Conservation (phyloP, 2,329 filamentous ascomycete species). For the Acephala macrosclerotiorum region DNA sequence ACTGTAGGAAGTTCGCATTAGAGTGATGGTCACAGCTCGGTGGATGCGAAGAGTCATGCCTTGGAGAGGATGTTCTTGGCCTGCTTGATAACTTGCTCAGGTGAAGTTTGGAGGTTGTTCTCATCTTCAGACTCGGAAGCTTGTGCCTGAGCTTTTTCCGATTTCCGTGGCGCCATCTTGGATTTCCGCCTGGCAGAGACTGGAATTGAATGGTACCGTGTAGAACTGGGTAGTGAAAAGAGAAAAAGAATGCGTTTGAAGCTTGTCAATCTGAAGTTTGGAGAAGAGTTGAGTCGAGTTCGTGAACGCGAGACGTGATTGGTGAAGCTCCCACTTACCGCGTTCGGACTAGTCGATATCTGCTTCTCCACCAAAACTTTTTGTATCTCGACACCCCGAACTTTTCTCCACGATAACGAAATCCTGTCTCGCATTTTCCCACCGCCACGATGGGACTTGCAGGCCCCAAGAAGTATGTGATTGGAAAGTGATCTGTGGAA, state of each 20-base stretch:
- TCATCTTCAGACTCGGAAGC: conserved; percentile 26
- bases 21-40: not conserved
- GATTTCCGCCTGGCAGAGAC: not conserved
- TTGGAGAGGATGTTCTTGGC: conserved; percentile 30
- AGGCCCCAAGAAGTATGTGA: conserved; percentile 67
- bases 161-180: conserved; percentile 33
- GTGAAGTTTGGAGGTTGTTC: conserved; percentile 26
- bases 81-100: conserved; percentile 29
- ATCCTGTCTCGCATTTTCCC: not conserved
- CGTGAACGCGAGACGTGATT: not conserved
- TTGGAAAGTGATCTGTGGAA: conserved; percentile 24
- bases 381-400: conserved; percentile 17
- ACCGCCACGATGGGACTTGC: conserved; percentile 68
- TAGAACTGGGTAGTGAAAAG: not conserved
- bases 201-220: not conserved
- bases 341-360: conserved; percentile 29
- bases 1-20: conserved; percentile 26
- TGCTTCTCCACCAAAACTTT: conserved; percentile 32
- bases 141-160: conserved; percentile 20
- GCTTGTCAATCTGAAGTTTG: not conserved
- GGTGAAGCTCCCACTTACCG: conserved; percentile 17
- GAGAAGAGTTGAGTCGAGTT: not conserved
- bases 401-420: conserved; percentile 33
- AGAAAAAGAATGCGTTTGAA: not conserved
- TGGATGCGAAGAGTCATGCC: not conserved